Evolutionary conservation across 768 basidiomycete species (phyloP).

Genomic region (Xerocomus spinulosus): DNA sequence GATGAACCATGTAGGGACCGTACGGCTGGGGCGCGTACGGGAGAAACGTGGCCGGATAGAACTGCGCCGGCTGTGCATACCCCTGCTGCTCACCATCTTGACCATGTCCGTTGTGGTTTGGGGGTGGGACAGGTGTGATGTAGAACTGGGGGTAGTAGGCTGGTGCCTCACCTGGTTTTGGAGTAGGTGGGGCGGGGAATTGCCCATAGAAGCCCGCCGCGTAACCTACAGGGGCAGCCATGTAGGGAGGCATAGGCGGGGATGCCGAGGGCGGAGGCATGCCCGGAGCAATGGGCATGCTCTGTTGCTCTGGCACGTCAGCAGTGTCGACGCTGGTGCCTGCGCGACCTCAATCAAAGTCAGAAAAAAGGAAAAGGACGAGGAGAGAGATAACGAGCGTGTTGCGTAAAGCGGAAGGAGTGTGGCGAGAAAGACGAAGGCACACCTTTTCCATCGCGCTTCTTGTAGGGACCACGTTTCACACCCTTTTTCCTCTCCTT

Average conservation of each 20-base stretch:
- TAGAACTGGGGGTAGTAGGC: conserved; percentile 51
- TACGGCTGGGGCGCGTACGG: conserved; percentile 45
- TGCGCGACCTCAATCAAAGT: conserved; percentile 54
- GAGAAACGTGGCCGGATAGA: conserved; percentile 46
- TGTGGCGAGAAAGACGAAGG: conserved; percentile 30
- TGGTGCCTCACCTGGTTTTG: conserved; percentile 49
- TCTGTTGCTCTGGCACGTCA: conserved; percentile 42
- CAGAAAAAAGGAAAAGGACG: conserved; percentile 28
- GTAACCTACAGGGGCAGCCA: conserved; percentile 47
- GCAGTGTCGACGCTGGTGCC: conserved; percentile 46
- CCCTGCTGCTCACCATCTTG: conserved; percentile 41
- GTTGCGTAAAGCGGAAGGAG: conserved; percentile 18
- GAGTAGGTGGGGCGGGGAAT: conserved; percentile 44
- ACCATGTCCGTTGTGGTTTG: conserved; percentile 35
- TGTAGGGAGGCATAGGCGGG: conserved; percentile 47
- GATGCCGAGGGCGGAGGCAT: conserved; percentile 41
- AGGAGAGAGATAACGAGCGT: neutral
- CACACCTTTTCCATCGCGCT: conserved; percentile 88
- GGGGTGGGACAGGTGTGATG: conserved; percentile 43
- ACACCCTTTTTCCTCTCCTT: conserved; percentile 90
- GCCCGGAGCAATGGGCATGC: conserved; percentile 40
- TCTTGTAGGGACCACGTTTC: conserved; percentile 90
- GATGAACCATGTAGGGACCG: conserved; percentile 45
- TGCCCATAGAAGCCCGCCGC: conserved; percentile 53
- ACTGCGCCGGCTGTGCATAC: conserved; percentile 39